Evolutionary conservation across 2,329 filamentous ascomycete genomes (phyloP).

Genomic region (Scopulariopsis brevicaulis): DNA sequence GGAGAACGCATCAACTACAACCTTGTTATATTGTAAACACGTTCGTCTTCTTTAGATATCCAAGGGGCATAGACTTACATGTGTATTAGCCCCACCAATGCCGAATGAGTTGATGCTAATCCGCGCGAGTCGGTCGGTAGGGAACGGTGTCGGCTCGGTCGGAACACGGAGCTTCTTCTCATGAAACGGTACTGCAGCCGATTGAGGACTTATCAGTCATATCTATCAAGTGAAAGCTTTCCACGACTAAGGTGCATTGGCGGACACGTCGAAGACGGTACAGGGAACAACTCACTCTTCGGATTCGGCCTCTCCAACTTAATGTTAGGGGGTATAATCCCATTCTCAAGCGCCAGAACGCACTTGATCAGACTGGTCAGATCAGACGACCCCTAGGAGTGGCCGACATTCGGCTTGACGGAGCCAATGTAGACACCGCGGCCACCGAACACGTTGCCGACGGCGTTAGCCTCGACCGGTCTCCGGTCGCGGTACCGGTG

Average conservation of each 20-base stretch:
- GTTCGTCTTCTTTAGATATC: too few relatives aligned
- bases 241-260: too few relatives aligned
- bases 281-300: conserved; percentile 6
- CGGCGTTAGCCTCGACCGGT: conserved; percentile 25
- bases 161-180: conserved; percentile 14
- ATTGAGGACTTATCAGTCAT: too few relatives aligned
- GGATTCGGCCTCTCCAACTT: conserved; percentile 18
- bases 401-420: conserved; percentile 26
- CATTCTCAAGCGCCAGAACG: conserved; percentile 18
- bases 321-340: conserved; percentile 19
- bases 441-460: conserved; percentile 18
- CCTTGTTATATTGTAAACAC: too few relatives aligned
- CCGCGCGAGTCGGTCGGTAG: conserved; percentile 11
- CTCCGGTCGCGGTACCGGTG: conserved; percentile 30
- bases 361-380: conserved; percentile 19
- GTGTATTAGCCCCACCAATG: conserved; percentile 25
- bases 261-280: too few relatives aligned
- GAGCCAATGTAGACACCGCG: conserved; percentile 15
- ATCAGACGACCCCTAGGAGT: conserved; percentile 21
- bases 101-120: conserved; percentile 26
- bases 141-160: conserved; percentile 12
- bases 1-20: not conserved
- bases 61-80: too few relatives aligned
- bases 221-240: too few relatives aligned
- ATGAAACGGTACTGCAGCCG: conserved; percentile 13